Evolutionary conservation across 106 monocot genomes (phyloP).

Genomic region (Dendrobium chrysotoxum): DNA sequence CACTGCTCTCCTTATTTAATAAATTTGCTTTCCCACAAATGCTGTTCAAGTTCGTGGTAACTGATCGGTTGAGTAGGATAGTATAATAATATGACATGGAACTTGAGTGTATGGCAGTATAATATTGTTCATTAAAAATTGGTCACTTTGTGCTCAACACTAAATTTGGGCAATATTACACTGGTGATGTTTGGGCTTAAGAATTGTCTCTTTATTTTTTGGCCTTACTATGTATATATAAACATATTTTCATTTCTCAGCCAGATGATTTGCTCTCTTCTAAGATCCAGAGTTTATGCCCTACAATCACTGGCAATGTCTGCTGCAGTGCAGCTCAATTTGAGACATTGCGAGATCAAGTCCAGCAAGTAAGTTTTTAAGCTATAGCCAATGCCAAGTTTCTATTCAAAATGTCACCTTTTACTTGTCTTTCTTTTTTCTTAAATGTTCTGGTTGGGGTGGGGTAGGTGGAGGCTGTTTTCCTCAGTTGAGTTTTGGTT

Average conservation of each 20-base stretch:
- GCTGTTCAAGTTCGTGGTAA: not conserved
- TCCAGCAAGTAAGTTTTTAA: conserved; percentile 70
- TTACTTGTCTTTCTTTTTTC: not conserved
- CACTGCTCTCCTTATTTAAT: not conserved
- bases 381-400: not conserved
- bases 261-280: conserved; percentile 80
- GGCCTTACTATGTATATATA: not conserved
- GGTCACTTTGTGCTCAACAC: not conserved
- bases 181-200: not conserved
- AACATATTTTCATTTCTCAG: conserved; percentile 31
- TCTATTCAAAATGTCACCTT: not conserved
- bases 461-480: not conserved
- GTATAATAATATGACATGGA: not conserved
- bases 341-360: conserved; percentile 70
- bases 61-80: not conserved
- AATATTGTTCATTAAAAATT: conserved; percentile 3
- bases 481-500: not conserved
- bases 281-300: conserved; percentile 96
- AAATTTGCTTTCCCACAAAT: not conserved
- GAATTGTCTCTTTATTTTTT: not conserved
- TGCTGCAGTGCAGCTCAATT: conserved; percentile 84
- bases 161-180: not conserved
- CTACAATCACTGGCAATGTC: conserved; percentile 79
- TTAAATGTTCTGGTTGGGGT: not conserved
- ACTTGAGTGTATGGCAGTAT: not conserved